Evolutionary conservation across 1,139 yeast species (phyloP), one percentile per base, ranked within the genome.

Genomic region (Kodamaea anthophila): DNA sequence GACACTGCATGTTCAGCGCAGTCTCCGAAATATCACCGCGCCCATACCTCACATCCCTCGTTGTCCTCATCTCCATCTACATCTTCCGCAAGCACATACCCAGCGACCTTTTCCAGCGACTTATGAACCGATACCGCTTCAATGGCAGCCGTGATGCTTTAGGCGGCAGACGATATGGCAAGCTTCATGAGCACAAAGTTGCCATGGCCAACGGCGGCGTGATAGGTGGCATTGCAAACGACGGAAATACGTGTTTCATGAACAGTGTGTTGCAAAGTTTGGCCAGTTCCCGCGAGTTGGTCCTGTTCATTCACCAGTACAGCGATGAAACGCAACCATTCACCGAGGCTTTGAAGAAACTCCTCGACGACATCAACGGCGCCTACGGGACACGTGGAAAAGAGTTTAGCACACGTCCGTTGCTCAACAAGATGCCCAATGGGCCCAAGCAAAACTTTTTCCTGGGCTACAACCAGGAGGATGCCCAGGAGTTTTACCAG

Each of bases 221-320:
- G 38, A 70, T 85, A 21, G 96, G 95, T 15, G 96, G 96, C 1
- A 64, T 87, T 24, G 70, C 75, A 38, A 87, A 87, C 53, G 96
- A 86, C 41, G 96, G 96, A 9, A 87, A 87, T 47, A 85, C 95
- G 0, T 87, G 96, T 52, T 87, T 87, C 46, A 86, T 87, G 94
- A 87, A 87, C 54, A 77, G 87, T 13, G 95, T 87, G 2, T 60
- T 87, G 21, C 96, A 87, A 53, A 72, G 86, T 9, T 60, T 87
- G 39, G 88, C 95, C 0, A 80, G 94, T 0, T 79, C 93, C 1
- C 65, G 70, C 21, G 74, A 78, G 29, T 58, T 87, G 18, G 42
- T 68, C 21, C 60, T 62, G 18, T 84, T 81, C 45, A 61, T 84
- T 33, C 74, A 75, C 30, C 55, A 63, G 5, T 66, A 63, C 38